Percentiles rank a stretch among this genome's conserved stretches.
These are phyloP conservation scores for Xylariaceae sp. DNA, from an alignment of 2,329 filamentous ascomycete species.

Conservation along the genomic window DNA sequence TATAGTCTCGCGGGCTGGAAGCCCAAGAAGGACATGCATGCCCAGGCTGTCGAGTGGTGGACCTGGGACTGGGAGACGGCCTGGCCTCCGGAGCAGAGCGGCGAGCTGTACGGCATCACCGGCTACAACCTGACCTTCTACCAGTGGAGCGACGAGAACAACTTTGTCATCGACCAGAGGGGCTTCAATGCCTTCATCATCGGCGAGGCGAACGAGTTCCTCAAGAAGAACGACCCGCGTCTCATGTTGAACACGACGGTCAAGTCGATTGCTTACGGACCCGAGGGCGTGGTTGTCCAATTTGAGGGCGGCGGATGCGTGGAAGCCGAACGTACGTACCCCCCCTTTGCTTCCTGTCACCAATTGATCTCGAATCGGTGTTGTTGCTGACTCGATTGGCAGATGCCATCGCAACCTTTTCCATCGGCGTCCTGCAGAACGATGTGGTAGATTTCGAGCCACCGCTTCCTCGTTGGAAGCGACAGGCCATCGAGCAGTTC, in stretches of 20 bases:
- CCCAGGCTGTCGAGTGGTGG: conserved; percentile 58
- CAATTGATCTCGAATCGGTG: neutral
- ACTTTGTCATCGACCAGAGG: conserved; percentile 55
- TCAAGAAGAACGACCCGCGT: conserved; percentile 48
- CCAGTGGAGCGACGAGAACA: conserved; percentile 56
- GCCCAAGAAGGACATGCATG: conserved; percentile 48
- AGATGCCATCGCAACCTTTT: conserved; percentile 60
- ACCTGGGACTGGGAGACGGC: conserved; percentile 48
- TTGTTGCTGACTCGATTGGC: conserved; percentile 16
- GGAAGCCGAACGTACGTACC: conserved; percentile 25
- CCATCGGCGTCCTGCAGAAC: conserved; percentile 61
- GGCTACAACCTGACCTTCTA: conserved; percentile 58
- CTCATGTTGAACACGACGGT: conserved; percentile 55
- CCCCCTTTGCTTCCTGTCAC: neutral
- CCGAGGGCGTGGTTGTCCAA: conserved; percentile 47
- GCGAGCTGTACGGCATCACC: conserved; percentile 49
- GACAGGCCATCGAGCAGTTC: conserved; percentile 57
- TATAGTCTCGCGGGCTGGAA: conserved; percentile 58
- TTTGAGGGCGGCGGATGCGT: conserved; percentile 43
- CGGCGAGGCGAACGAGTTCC: conserved; percentile 52
- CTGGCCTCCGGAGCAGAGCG: conserved; percentile 50
- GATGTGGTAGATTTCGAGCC: conserved; percentile 54
- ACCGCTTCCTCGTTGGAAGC: conserved; percentile 58
- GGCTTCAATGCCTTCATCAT: conserved; percentile 56
- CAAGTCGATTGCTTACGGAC: conserved; percentile 47